Evolutionary conservation across 495 filamentous ascomycete species (phyloP), one percentile per base, ranked within the genome.

Genomic region (Podospora pseudoanserina): DNA sequence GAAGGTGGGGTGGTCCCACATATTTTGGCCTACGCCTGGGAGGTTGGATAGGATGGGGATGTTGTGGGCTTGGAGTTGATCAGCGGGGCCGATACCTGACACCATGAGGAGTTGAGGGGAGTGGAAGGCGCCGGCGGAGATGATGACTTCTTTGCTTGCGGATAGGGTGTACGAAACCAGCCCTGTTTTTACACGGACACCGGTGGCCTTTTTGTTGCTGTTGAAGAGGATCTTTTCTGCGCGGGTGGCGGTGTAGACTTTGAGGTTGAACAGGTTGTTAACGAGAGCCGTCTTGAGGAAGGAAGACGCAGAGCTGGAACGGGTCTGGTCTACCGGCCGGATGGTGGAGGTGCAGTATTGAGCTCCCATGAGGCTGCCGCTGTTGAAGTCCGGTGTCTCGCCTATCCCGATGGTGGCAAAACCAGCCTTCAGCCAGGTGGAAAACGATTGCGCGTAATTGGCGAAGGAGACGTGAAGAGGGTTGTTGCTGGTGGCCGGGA

Each of bases 101-200:
- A 79, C 74, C 72, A 79, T 84, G 4, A 88, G 77, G 5, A 88
- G 74, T 63, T 84, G 79, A 0, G 86, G 86, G 49, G 83, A 82
- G 63, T 83, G 82, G 60, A 86, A 74, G 18, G 80, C 70, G 11
- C 86, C 86, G 60, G 82, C 80, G 0, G 86, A 74, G 7, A 88
- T 68, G 65, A 88, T 86, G 15, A 86, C 83, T 71, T 88, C 86
- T 56, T 80, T 83, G 0, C 69, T 70, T 26, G 78, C 79, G 18
- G 74, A 72, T 5, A 92, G 73, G 9, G 71, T 61, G 58, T 60
- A 60, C 18, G 58, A 60, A 5, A 60, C 58, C 5, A 60, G 58
- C 57, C 77, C 73, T 74, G 68, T 27, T 72, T 76, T 2, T 81
- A 79, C 32, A 83, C 83, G 5, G 26, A 94, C 85, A 3, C 72